Evolutionary conservation across 345 rosid genomes (phyloP).

Genomic region (Kernera saxatilis): DNA sequence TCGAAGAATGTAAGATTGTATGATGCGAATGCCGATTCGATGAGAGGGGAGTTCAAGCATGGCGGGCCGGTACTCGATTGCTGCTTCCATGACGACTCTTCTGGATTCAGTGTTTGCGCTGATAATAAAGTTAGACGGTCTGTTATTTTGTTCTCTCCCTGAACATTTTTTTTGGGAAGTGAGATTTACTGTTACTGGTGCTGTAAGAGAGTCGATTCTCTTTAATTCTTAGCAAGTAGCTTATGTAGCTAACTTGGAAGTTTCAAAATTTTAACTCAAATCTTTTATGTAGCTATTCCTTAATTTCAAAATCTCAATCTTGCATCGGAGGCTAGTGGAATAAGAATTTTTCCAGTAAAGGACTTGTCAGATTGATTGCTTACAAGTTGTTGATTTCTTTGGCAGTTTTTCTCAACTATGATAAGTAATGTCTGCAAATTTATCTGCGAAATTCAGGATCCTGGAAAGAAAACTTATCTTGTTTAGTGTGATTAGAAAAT

Average conservation of each 20-base stretch:
- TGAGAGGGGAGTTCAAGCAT: constrained; percentile 89
- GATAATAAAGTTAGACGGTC: constrained; percentile 76
- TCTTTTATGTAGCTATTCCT: no score
- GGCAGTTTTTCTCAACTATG: neutral
- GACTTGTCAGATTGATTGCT: neutral
- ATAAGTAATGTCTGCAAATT: neutral
- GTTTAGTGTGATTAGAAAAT: neutral
- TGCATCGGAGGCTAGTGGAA: neutral
- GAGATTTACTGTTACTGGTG: neutral
- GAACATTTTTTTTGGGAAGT: neutral
- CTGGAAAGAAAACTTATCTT: neutral
- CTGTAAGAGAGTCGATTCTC: neutral
- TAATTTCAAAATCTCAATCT: neutral
- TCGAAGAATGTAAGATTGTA: constrained; percentile 68
- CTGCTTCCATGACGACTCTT: constrained; percentile 96
- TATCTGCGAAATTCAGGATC: neutral
- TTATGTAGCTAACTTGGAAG: neutral
- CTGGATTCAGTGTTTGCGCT: constrained; percentile 82
- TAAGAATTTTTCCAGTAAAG: neutral
- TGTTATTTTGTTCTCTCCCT: neutral
- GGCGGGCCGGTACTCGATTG: constrained; percentile 94
- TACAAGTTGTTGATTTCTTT: neutral
- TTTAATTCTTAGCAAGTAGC: neutral
- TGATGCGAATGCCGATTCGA: constrained; percentile 64
- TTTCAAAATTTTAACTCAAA: neutral